A percentile compares a stretch with the other conserved stretches of the same genome.
These are phyloP conservation scores for Aspergillus sclerotioniger DNA, from an alignment of 495 filamentous ascomycete species.

Conservation along the genomic window DNA sequence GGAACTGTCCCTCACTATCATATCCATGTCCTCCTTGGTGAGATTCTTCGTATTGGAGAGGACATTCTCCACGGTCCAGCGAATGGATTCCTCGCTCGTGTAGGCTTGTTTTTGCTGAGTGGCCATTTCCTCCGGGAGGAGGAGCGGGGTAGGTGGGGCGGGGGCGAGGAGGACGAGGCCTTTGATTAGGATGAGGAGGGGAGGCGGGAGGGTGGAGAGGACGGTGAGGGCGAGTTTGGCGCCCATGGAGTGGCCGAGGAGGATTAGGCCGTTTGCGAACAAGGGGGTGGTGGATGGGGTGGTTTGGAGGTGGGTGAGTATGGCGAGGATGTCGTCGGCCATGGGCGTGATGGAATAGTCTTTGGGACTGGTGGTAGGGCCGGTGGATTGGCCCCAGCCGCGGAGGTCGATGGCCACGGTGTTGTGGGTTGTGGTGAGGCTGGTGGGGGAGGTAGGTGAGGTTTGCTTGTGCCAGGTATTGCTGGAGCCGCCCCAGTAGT, in stretches of 20 bases:
- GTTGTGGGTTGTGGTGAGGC: slow-evolving; percentile 19
- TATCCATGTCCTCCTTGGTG: slow-evolving; percentile 18
- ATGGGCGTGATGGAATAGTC: slow-evolving; percentile 28
- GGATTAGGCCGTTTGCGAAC: slow-evolving; percentile 26
- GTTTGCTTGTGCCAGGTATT: slow-evolving; percentile 35
- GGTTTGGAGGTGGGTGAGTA: slow-evolving; percentile 22
- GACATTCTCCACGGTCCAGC: slow-evolving; percentile 34
- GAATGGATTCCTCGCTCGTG: slow-evolving; percentile 24
- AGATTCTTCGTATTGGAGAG: slow-evolving; percentile 26
- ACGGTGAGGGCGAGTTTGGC: slow-evolving; percentile 40
- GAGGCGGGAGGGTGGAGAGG: slow-evolving; percentile 10
- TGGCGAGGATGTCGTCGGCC: slow-evolving; percentile 30
- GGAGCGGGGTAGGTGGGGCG: slow-evolving; percentile 31
- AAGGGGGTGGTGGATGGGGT: slow-evolving; percentile 6
- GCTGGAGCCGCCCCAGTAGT: slow-evolving; percentile 47
- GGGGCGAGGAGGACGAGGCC: slow-evolving; percentile 39
- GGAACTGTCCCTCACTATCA: slow-evolving; percentile 32
- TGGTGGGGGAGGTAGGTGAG: slow-evolving; percentile 18
- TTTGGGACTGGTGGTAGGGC: slow-evolving; percentile 14
- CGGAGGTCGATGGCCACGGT: slow-evolving; percentile 35
- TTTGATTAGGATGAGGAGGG: slow-evolving; percentile 18
- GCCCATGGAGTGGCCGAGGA: slow-evolving; percentile 46
- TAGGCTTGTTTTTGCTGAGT: slow-evolving; percentile 37
- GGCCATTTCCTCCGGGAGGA: slow-evolving; percentile 35
- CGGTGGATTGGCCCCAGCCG: slow-evolving; percentile 41